Evolutionary conservation across 108 stramenopile genomes (phyloP), one percentile per base, ranked within the genome.

Genomic region (Asterionellopsis glacialis): DNA sequence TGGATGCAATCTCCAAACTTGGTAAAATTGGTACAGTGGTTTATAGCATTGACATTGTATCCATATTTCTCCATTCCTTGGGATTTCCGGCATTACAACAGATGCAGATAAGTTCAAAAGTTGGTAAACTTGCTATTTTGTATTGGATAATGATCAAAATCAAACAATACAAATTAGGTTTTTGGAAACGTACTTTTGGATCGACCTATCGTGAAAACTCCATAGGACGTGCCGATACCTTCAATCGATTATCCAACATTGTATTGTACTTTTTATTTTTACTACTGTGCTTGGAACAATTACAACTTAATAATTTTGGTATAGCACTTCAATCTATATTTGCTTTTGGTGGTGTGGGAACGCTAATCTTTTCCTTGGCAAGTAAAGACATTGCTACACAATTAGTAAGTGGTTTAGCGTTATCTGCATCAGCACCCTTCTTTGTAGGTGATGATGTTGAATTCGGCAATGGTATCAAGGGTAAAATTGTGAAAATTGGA

Each of bases 331-430:
- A 65, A 9, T 66, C 64, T 5, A 49, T 85, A 0, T 82, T 85
- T 65, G 81, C 84, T 7, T 66, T 85, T 47, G 79, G 84, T 50
- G 63, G 74, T 51, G 79, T 69, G 11, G 73, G 81, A 13, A 85
- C 84, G 19, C 57, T 85, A 24, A 65, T 73, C 21, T 38, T 85
- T 12, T 70, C 75, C 28, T 45, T 85, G 0, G 84, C 84, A 22
- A 45, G 47, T 41, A 28, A 62, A 21, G 64, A 56, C 22, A 18
- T 75, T 12, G 68, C 67, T 14, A 15, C 22, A 11, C 50, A 68
- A 26, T 55, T 81, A 23, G 75, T 90, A 0, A 73, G 66, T 67
- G 85, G 88, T 50, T 52, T 90, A 24, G 74, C 73, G 6, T 58
- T 90, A 48, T 58, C 73, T 14, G 63, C 83, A 3, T 70, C 77